Base-by-base conservation (phyloP, 352 stramenopile genomes). In the Phytophthora meadii region DNA sequence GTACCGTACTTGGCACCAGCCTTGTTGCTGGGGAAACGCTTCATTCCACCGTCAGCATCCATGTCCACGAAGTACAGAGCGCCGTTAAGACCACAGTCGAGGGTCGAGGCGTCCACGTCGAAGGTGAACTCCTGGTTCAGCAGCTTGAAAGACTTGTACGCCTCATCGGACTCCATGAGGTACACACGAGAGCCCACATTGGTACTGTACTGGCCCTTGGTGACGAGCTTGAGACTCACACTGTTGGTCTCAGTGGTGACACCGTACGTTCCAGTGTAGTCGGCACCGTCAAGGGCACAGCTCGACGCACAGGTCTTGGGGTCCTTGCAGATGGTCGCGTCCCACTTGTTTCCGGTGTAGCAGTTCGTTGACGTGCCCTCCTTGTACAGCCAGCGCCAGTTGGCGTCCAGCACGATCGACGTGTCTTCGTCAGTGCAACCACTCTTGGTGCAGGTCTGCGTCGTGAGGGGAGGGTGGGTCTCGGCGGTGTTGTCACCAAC, bases 21-120 rank as follows among this genome's bases (percentile, higher is more conserved):
- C 19, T 51, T 73, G 53, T 73, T 69, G 25, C 8, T 52, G 0
- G 53, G 44, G 47, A 50, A 73, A 10, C 46, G 46, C 22, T 25
- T 37, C 19, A 62, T 71, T 49, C 81, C 76, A 8, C 81, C 78
- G 39, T 89, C 81, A 5, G 47, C 28, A 19, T 87, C 74, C 79
- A 88, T 90, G 41, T 86, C 63, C 27, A 86, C 69, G 48, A 90
- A 90, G 70, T 90, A 88, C 5, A 90, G 61, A 7, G 81, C 81
- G 10, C 81, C 75, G 53, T 90, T 90, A 6, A 77, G 44, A 10
- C 81, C 79, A n/a, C 81, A 90, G 6, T 65, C 58, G 5, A 88
- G 56, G 10, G 50, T 32, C 4, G 74, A 86, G 3, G 82, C 72
- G 45, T 90, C 81, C n/a, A 90, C 77, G 44, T 87, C 77, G n/a